A percentile compares a stretch with the other conserved stretches of the same genome.
Conservation (phyloP, 768 basidiomycete genomes). For the Piloderma croceum region DNA sequence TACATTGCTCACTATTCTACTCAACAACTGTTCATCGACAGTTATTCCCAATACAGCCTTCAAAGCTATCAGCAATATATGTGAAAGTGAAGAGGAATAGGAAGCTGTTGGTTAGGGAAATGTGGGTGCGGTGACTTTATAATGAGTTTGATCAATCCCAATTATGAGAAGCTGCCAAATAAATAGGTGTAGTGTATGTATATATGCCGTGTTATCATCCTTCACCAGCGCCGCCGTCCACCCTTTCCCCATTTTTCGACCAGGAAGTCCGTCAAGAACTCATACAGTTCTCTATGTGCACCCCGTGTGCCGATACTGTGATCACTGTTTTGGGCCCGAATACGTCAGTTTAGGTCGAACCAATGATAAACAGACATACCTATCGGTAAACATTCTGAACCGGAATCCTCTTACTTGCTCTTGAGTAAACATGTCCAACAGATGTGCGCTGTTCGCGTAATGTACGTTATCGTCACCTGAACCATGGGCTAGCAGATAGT, state of each 20-base stretch:
- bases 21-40: too few species aligned
- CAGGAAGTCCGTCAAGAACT: conserved; percentile 81
- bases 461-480: conserved; percentile 98
- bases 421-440: conserved; percentile 89
- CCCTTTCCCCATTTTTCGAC: conserved; percentile 93
- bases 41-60: too few species aligned
- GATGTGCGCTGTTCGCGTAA: conserved; percentile 81
- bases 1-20: too few species aligned
- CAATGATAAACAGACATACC: conserved; percentile 41
- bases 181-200: too few species aligned
- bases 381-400: conserved; percentile 97
- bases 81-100: too few species aligned
- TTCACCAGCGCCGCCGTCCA: conserved; percentile 57
- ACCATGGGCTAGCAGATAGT: conserved; percentile 87
- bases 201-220: too few species aligned
- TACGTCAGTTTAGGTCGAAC: conserved; percentile 3
- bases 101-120: too few species aligned
- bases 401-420: conserved; percentile 67
- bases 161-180: too few species aligned
- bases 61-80: too few species aligned
- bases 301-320: conserved; percentile 71
- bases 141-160: too few species aligned
- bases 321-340: conserved; percentile 60
- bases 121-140: too few species aligned
- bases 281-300: conserved; percentile 79